phyloP scores from a whole-genome alignment of 1,284 basidiomycete genomes.

The Bjerkandera adusta region DNA sequence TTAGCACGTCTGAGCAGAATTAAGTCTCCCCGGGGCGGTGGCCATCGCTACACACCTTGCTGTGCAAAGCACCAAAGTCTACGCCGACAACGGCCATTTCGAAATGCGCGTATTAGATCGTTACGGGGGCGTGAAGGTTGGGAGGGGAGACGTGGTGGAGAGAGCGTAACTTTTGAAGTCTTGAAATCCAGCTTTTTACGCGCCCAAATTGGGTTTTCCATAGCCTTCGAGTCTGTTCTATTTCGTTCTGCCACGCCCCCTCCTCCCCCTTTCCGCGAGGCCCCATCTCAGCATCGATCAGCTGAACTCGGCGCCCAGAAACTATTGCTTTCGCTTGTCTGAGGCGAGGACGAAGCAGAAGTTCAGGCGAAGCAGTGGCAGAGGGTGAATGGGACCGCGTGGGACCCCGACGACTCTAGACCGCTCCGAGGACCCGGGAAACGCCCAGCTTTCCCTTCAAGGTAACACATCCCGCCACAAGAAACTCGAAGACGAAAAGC shows the following conservation, averaged over 20 bases:
- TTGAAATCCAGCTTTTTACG: conserved; percentile 25
- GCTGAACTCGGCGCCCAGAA: no score
- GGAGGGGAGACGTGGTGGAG: conserved; percentile 17
- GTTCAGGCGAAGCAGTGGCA: no score
- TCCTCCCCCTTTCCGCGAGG: conserved; percentile 1
- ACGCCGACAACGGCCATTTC: conserved; percentile 88
- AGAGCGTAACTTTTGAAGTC: conserved; percentile 12
- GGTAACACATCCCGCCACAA: no score
- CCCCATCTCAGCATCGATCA: background rate
- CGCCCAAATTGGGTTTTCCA: conserved; percentile 30
- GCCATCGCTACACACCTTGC: conserved; percentile 57
- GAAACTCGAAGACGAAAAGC: no score
- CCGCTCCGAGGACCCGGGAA: no score
- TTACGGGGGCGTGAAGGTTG: conserved; percentile 16
- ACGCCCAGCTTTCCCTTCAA: no score
- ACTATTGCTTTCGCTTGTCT: no score
- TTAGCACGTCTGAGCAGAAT: conserved; percentile 19
- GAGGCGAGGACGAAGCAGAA: no score
- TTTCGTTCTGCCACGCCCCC: conserved; percentile 18
- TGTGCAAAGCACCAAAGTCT: conserved; percentile 86
- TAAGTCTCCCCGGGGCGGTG: conserved; percentile 11
- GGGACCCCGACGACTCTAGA: no score
- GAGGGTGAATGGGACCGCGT: no score
- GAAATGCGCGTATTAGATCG: conserved; percentile 11
- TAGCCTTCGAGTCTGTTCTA: conserved; percentile 24